A percentile compares a stretch with the other conserved stretches of the same genome.
Conservation (phyloP, 345 rosid genomes). For the Pugionium dolabratum region DNA sequence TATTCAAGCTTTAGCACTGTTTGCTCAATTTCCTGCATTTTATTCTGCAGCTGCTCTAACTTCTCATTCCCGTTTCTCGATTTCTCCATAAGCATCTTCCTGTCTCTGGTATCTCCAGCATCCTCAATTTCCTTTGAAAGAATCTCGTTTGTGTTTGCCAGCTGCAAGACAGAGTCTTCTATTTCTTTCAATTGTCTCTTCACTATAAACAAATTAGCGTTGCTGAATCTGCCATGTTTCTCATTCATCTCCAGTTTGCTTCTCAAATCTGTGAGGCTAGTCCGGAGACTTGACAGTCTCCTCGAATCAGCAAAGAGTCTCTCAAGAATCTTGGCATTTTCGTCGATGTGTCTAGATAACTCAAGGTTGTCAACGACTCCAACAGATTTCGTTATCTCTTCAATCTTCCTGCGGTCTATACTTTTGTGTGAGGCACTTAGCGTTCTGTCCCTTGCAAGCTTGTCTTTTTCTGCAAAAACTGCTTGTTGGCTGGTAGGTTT, state of each 20-base stretch:
- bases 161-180: constrained; percentile 60
- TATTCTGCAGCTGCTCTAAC: constrained; percentile 64
- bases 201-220: constrained; percentile 52
- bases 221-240: constrained; percentile 53
- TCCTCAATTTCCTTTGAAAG: constrained; percentile 48
- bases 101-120: constrained; percentile 46
- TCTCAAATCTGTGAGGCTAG: constrained; percentile 62
- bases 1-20: constrained; percentile 27
- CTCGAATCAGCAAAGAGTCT: constrained; percentile 69
- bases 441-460: constrained; percentile 33
- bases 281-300: constrained; percentile 13
- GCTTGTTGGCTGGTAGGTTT: constrained; percentile 48
- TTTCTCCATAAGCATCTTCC: constrained; percentile 53
- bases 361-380: constrained; percentile 63
- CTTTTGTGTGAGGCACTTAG: constrained; percentile 26
- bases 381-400: constrained; percentile 50
- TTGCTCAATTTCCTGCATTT: constrained; percentile 71
- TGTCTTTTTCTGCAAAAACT: constrained; percentile 44
- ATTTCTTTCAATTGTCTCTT: constrained; percentile 67
- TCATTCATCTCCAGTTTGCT: constrained; percentile 60
- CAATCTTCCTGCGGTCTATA: constrained; percentile 31
- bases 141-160: constrained; percentile 57
- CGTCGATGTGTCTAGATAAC: constrained; percentile 49
- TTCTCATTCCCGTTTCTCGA: constrained; percentile 70
- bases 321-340: constrained; percentile 60